Evolutionary conservation across 495 filamentous ascomycete genomes (phyloP), one percentile per base, ranked within the genome.

Genomic region (Bacidia rubella): DNA sequence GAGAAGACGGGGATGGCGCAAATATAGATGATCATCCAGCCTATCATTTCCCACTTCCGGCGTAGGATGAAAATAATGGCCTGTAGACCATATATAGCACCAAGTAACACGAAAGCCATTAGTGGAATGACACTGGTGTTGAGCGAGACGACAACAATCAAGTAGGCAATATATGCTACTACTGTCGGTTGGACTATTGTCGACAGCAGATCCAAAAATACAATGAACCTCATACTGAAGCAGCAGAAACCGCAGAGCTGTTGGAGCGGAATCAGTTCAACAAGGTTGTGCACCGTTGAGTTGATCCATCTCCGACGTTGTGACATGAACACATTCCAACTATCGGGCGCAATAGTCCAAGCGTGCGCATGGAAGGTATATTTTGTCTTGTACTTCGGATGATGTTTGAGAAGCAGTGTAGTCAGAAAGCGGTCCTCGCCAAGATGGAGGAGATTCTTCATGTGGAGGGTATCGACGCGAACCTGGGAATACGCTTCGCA

Each of bases 271-370:
- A 94, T 83, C 61, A 97, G 69, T 68, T 98, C 92, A 15, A 79
- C 82, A 60, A 98, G 64, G 62, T 98, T 98, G 74, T 98, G 92
- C 48, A 98, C 79, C 21, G 92, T 98, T 1, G 90, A 96, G 67
- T 98, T 98, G 68, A 98, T 98, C 92, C 92, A 98, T 51, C 92
- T 81, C 68, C 92, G 87, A 66, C 92, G 76, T 67, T 98, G 92
- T 19, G 92, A 98, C 21, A 98, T 72, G 55, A 97, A 71, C 39
- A 98, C 86, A 60, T 79, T 81, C 88, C 89, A 98, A 17, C 80
- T 85, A 60, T 97, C 89, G 19, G 92, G 92, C 1, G 93, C 92
- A 42, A 89, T 89, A 19, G 92, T 98, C 54, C 81, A 81, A 51
- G 90, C 92, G 65, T 85, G 90, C 21, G 92, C 92, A 68, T 93